A percentile compares a stretch with the other conserved stretches of the same genome.
Evolutionary conservation across 345 rosid species (phyloP).

Genomic region (Leavenworthia alabamica): DNA sequence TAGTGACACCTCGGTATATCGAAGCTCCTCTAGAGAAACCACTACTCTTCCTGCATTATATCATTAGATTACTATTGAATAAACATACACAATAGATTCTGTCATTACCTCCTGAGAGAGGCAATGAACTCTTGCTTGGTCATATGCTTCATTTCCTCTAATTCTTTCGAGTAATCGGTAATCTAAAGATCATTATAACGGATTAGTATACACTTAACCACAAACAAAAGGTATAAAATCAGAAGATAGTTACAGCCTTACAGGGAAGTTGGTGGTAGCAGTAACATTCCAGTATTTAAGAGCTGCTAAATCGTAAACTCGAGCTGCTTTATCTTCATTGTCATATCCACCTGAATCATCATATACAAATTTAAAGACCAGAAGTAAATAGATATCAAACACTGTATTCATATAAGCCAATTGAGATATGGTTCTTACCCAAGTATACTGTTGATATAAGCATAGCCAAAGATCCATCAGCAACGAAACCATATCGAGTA

Average conservation of each 20-base stretch:
- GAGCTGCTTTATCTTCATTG: slow-evolving; percentile 95
- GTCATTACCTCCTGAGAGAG: slow-evolving; percentile 72
- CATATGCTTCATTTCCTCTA: slow-evolving; percentile 84
- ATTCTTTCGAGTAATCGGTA: slow-evolving; percentile 55
- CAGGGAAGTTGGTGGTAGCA: slow-evolving; percentile 90
- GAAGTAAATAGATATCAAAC: not conserved
- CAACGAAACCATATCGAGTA: not conserved
- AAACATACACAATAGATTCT: not conserved
- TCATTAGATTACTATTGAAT: not conserved
- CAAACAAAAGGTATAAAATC: not conserved
- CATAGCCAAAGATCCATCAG: slow-evolving; percentile 7
- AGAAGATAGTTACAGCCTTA: slow-evolving; percentile 35
- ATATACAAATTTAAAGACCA: not conserved
- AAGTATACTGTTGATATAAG: slow-evolving; percentile 68
- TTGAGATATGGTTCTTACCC: slow-evolving; percentile 45
- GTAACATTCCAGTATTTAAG: slow-evolving; percentile 90
- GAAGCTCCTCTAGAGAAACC: slow-evolving; percentile 99
- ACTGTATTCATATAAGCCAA: not conserved
- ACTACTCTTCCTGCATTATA: slow-evolving; percentile 69
- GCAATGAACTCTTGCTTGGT: slow-evolving; percentile 96
- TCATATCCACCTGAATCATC: slow-evolving; percentile 81
- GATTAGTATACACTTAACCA: not conserved
- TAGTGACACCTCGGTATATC: slow-evolving; percentile 89
- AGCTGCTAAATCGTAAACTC: slow-evolving; percentile 94
- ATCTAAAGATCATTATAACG: slow-evolving; percentile 33